These are phyloP conservation scores for Pleurotus platypus DNA, from an alignment of 768 basidiomycete genomes.

Conservation along the genomic window DNA sequence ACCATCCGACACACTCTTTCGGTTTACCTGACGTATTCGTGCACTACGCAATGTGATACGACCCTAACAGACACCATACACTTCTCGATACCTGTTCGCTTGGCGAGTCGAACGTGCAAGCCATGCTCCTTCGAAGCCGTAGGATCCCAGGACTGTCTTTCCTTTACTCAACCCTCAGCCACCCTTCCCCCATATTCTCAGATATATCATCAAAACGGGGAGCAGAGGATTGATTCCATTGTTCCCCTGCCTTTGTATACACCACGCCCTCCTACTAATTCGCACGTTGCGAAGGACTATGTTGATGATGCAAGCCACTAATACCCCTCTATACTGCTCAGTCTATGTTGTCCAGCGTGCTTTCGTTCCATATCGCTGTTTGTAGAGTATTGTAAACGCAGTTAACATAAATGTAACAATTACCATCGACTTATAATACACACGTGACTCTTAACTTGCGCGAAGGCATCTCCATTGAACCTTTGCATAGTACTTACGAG, in stretches of 20 bases:
- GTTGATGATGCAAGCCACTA: too few relatives aligned
- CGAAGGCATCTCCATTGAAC: neutral
- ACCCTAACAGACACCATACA: slow-evolving; percentile 29
- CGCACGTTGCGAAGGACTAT: too few relatives aligned
- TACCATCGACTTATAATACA: neutral
- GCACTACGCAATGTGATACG: slow-evolving; percentile 38
- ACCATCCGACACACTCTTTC: slow-evolving; percentile 50
- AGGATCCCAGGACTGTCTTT: neutral
- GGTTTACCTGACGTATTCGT: slow-evolving; percentile 54
- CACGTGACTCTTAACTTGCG: neutral
- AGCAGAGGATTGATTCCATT: slow-evolving; percentile 65
- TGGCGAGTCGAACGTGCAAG: slow-evolving; percentile 40
- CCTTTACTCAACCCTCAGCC: slow-evolving; percentile 10
- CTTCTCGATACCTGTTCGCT: slow-evolving; percentile 49
- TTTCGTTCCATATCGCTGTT: too few relatives aligned
- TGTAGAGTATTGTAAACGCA: too few relatives aligned
- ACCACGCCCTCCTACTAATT: slow-evolving; percentile 20
- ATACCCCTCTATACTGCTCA: too few relatives aligned
- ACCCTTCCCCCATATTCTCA: slow-evolving; percentile 75
- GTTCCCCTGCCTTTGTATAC: slow-evolving; percentile 64
- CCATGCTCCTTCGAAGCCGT: slow-evolving; percentile 10
- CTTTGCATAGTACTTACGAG: neutral
- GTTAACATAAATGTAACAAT: too few relatives aligned
- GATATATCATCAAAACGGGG: slow-evolving; percentile 71
- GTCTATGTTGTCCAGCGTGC: too few relatives aligned